These are phyloP conservation scores for Tardiomyces blankii DNA, from an alignment of 1,139 yeast species.

Conservation along the genomic window DNA sequence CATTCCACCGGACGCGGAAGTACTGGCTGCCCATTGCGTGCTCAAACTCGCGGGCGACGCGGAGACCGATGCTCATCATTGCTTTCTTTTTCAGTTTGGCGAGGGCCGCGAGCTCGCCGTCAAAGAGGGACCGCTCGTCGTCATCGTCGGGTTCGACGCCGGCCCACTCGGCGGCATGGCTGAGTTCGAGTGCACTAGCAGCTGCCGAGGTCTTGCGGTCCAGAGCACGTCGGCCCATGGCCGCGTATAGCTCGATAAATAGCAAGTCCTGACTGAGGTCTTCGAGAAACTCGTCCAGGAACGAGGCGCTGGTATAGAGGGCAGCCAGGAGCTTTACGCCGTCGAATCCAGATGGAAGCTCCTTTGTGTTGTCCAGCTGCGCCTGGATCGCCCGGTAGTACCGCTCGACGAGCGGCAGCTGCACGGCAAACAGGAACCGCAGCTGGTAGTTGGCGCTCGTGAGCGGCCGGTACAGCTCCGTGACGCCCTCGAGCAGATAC, in stretches of 20 bases:
- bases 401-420: slow-evolving; percentile 48
- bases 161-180: neutral
- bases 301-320: slow-evolving; percentile 50
- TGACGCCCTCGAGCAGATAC: slow-evolving; percentile 56
- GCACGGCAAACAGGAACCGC: slow-evolving; percentile 58
- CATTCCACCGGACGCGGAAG: slow-evolving; percentile 23
- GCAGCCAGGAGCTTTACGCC: slow-evolving; percentile 48
- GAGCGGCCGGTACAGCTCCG: slow-evolving; percentile 47
- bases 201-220: slow-evolving; percentile 2
- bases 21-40: slow-evolving; percentile 42
- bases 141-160: slow-evolving; percentile 14
- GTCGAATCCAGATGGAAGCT: slow-evolving; percentile 20
- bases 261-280: slow-evolving; percentile 57
- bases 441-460: slow-evolving; percentile 54
- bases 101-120: slow-evolving; percentile 39
- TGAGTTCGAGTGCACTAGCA: slow-evolving; percentile 14
- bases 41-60: slow-evolving; percentile 42
- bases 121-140: slow-evolving; percentile 41
- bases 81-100: slow-evolving; percentile 31
- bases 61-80: slow-evolving; percentile 31
- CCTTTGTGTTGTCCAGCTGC: slow-evolving; percentile 28
- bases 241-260: slow-evolving; percentile 51
- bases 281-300: slow-evolving; percentile 39
- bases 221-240: slow-evolving; percentile 9
- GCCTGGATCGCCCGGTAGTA: slow-evolving; percentile 43